Evolutionary conservation across 2,329 filamentous ascomycete genomes (phyloP).

Genomic region (Arthrobotrys conoides): DNA sequence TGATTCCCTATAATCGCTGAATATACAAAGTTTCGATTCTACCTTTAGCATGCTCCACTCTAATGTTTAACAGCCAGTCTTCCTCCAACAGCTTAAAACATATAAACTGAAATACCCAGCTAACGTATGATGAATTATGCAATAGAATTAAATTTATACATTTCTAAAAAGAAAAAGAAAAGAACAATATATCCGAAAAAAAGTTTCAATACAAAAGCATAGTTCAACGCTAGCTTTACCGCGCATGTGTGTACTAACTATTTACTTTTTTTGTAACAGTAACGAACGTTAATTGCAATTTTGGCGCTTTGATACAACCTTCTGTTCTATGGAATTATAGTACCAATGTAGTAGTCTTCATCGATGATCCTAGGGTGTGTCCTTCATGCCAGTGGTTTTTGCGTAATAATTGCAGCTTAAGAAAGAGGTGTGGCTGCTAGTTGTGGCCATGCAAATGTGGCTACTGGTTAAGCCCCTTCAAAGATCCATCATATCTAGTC

Average conservation of each 20-base stretch:
- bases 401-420: too few relatives aligned
- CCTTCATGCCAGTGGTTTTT: background rate
- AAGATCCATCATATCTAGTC: constrained; percentile 59
- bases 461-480: constrained; percentile 3
- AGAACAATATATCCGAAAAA: background rate
- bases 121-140: background rate
- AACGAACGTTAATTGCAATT: background rate
- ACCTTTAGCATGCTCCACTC: too few relatives aligned
- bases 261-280: background rate
- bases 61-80: too few relatives aligned
- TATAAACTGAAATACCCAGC: too few relatives aligned
- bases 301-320: background rate
- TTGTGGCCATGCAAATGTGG: constrained; percentile 4
- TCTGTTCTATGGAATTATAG: background rate
- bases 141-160: background rate
- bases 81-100: too few relatives aligned
- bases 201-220: background rate
- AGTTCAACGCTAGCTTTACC: background rate
- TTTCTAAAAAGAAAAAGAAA: too few relatives aligned
- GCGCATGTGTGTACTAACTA: background rate
- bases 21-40: too few relatives aligned
- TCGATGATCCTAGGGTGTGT: background rate
- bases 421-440: background rate
- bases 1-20: too few relatives aligned
- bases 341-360: background rate